phyloP scores from a whole-genome alignment of 2,329 filamentous ascomycete species.

The Ceratocystis cubensis region DNA sequence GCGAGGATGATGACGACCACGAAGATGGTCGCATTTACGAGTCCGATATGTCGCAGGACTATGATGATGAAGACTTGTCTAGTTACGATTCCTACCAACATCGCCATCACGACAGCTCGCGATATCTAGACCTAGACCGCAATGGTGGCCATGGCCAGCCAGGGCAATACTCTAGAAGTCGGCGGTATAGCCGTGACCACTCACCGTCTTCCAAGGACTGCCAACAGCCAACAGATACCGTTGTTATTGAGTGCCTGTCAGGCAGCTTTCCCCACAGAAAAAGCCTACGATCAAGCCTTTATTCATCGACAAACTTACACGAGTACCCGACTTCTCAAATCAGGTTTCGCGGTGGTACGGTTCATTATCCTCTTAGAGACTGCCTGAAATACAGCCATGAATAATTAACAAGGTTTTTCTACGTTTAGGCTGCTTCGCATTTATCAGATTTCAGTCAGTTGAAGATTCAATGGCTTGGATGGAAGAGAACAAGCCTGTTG shows the following conservation, averaged over 20 bases:
- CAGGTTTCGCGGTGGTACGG: constrained; percentile 14
- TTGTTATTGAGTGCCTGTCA: constrained; percentile 44
- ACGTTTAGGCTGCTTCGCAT: constrained; percentile 30
- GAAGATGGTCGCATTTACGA: constrained; percentile 23
- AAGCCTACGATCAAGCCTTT: constrained; percentile 14
- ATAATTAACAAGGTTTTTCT: not conserved
- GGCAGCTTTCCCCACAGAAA: constrained; percentile 13
- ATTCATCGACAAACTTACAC: constrained; percentile 15
- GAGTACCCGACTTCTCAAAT: constrained; percentile 18
- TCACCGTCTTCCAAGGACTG: constrained; percentile 30
- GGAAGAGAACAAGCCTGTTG: constrained; percentile 33
- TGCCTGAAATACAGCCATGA: not conserved
- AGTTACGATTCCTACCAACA: constrained; percentile 21
- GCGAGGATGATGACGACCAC: constrained; percentile 28
- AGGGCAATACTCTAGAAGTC: constrained; percentile 17
- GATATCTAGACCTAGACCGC: constrained; percentile 22
- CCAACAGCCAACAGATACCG: constrained; percentile 36
- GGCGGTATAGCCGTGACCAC: constrained; percentile 23
- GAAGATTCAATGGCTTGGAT: constrained; percentile 33
- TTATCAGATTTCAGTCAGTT: constrained; percentile 33
- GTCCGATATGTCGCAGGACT: constrained; percentile 13
- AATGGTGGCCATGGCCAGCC: constrained; percentile 15
- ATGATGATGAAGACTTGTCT: constrained; percentile 20
- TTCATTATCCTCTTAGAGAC: not conserved
- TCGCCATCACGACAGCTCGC: constrained; percentile 21